Evolutionary conservation across 2,329 filamentous ascomycete genomes (phyloP).

Genomic region (Aspergillus ibericus): DNA sequence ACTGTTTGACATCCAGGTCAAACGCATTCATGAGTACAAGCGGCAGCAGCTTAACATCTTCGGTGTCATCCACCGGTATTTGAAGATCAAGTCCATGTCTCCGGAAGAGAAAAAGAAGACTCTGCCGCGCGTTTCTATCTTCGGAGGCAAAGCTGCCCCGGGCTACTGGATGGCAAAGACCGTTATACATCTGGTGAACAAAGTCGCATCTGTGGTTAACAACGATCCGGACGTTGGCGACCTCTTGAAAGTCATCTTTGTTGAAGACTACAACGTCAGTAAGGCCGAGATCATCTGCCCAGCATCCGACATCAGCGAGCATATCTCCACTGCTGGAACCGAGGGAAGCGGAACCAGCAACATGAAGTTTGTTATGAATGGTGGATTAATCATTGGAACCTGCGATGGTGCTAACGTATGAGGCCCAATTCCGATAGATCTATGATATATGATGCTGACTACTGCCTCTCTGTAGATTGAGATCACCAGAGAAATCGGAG

Average conservation of each 20-base stretch:
- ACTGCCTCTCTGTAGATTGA: slow-evolving; percentile 68
- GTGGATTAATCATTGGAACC: slow-evolving; percentile 94
- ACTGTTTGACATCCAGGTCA: slow-evolving; percentile 96
- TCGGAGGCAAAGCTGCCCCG: slow-evolving; percentile 95
- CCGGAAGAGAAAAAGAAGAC: slow-evolving; percentile 83
- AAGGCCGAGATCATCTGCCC: slow-evolving; percentile 97
- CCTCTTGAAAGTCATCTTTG: slow-evolving; percentile 91
- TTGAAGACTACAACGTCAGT: slow-evolving; percentile 99
- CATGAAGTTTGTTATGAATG: slow-evolving; percentile 99
- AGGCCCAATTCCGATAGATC: slow-evolving; percentile 18
- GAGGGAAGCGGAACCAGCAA: slow-evolving; percentile 88
- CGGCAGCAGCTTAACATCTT: slow-evolving; percentile 99
- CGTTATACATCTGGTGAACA: slow-evolving; percentile 94
- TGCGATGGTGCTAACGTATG: slow-evolving; percentile 95
- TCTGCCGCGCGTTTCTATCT: slow-evolving; percentile 86
- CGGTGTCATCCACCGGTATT: slow-evolving; percentile 91
- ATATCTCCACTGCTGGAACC: slow-evolving; percentile 96
- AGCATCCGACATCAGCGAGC: slow-evolving; percentile 94
- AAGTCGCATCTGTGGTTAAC: slow-evolving; percentile 86
- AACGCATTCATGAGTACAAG: slow-evolving; percentile 99
- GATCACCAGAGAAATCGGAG: slow-evolving; percentile 94
- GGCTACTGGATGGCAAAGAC: slow-evolving; percentile 99
- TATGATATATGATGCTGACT: not conserved
- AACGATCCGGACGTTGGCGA: slow-evolving; percentile 89
- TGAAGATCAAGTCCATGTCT: slow-evolving; percentile 81